Evolutionary conservation across 202 grass and related monocot genomes (phyloP).

Genomic region (Brachypodium distachyon): DNA sequence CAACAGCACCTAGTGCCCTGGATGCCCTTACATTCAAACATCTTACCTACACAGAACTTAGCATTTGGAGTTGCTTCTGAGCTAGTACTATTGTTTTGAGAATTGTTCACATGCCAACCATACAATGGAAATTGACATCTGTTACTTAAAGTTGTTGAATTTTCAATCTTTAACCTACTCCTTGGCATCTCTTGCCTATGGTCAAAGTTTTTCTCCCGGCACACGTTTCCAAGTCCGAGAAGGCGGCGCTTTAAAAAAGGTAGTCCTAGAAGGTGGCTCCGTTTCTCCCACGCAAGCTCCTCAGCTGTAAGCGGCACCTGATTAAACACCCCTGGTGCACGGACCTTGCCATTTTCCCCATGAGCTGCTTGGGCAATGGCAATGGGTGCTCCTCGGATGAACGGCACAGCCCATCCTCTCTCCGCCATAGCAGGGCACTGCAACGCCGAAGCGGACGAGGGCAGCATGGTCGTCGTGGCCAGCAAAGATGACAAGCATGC

Average conservation of each 20-base stretch:
- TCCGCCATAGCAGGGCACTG: neutral
- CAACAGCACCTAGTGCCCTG: too few species aligned
- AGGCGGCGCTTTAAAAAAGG: too few species aligned
- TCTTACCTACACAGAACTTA: constrained; percentile 7
- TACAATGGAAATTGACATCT: neutral
- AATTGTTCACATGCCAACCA: neutral
- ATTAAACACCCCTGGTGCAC: neutral
- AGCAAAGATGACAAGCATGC: neutral
- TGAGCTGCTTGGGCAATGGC: neutral
- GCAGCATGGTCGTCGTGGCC: neutral
- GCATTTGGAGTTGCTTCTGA: neutral
- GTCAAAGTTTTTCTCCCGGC: neutral
- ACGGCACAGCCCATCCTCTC: neutral
- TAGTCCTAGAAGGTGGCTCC: neutral
- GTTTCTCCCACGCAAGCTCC: neutral
- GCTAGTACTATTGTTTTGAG: neutral
- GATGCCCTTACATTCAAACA: neutral
- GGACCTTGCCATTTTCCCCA: neutral
- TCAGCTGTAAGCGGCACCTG: neutral
- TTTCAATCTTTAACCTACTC: neutral
- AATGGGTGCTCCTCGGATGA: neutral
- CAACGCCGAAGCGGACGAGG: neutral
- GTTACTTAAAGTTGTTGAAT: neutral
- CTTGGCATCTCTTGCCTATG: neutral
- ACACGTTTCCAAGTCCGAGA: neutral